These are phyloP conservation scores for Sugiyamaella pinicola DNA, from an alignment of 1,139 yeast species.

Conservation along the genomic window DNA sequence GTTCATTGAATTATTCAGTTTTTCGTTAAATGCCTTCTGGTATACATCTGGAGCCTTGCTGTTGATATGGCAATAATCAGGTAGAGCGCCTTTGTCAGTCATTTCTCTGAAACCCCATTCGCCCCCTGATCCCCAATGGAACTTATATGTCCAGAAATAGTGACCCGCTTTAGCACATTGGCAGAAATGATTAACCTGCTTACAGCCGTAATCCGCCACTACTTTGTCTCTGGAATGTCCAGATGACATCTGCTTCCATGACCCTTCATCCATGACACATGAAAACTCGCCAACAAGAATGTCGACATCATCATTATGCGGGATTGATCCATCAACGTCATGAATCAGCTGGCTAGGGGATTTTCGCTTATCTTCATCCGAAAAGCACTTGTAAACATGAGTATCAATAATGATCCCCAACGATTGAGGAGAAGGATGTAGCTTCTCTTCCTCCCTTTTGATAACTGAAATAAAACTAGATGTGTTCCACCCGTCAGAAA, in stretches of 20 bases:
- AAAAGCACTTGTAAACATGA: constrained; percentile 84
- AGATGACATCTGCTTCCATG: constrained; percentile 61
- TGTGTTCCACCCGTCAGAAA: constrained; percentile 96
- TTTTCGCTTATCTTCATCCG: constrained; percentile 70
- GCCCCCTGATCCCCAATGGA: constrained; percentile 87
- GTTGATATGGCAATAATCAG: constrained; percentile 37
- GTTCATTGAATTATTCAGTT: constrained; percentile 46
- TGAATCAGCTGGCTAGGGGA: constrained; percentile 63
- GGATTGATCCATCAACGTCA: constrained; percentile 57
- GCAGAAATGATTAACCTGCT: constrained; percentile 49
- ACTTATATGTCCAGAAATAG: constrained; percentile 90
- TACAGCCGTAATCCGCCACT: constrained; percentile 48
- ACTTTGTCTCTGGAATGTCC: constrained; percentile 48
- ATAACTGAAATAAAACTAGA: constrained; percentile 77
- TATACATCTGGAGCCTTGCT: constrained; percentile 31
- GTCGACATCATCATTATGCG: constrained; percentile 53
- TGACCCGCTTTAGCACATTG: constrained; percentile 65
- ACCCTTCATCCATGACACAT: constrained; percentile 73
- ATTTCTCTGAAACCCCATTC: constrained; percentile 92
- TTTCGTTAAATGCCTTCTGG: constrained; percentile 46
- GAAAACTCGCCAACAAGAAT: constrained; percentile 87
- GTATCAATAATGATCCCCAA: constrained; percentile 76
- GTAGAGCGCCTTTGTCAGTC: constrained; percentile 66
- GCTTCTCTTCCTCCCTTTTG: constrained; percentile 46
- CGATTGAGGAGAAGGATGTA: constrained; percentile 33